These are phyloP conservation scores for Craterostigma plantagineum DNA, from an alignment of 257 asterid genomes.

Conservation along the genomic window DNA sequence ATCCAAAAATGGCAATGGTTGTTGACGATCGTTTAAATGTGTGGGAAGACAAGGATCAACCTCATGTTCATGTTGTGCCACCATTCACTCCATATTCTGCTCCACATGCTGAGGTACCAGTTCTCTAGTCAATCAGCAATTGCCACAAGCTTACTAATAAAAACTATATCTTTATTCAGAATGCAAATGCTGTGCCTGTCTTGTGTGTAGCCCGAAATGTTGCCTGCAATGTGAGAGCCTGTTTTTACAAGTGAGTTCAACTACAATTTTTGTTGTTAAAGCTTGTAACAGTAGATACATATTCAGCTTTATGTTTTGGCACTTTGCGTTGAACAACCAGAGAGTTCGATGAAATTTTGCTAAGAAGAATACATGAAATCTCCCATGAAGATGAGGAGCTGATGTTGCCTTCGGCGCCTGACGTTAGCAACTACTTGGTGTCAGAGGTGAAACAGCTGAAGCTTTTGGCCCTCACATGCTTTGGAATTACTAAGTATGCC, in stretches of 20 bases:
- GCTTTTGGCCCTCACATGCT: too few species aligned
- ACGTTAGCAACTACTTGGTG: conserved; percentile 84
- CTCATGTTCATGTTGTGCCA: conserved; percentile 97
- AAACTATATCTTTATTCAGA: conserved; percentile 18
- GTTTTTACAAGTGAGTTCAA: conserved; percentile 76
- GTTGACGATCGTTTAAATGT: conserved; percentile 92
- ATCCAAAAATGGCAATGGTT: conserved; percentile 97
- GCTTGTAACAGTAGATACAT: too few species aligned
- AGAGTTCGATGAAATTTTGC: conserved; percentile 69
- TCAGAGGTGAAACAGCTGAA: conserved; percentile 40
- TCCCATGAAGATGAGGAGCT: conserved; percentile 74
- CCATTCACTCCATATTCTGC: conserved; percentile 95
- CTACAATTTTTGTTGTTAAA: background rate
- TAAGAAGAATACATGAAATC: conserved; percentile 46
- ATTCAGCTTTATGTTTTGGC: background rate
- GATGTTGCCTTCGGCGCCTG: conserved; percentile 71
- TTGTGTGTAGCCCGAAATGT: conserved; percentile 97
- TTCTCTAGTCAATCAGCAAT: background rate
- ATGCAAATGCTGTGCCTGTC: conserved; percentile 79
- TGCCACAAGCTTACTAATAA: background rate
- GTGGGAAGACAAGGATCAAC: conserved; percentile 98
- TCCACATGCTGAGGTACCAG: conserved; percentile 91
- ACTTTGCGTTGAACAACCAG: conserved; percentile 18
- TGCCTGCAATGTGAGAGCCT: conserved; percentile 95
- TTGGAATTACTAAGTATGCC: too few species aligned